These are phyloP conservation scores for Vitis hybrid DNA, from an alignment of 177 flowering plant genomes.

Conservation along the genomic window DNA sequence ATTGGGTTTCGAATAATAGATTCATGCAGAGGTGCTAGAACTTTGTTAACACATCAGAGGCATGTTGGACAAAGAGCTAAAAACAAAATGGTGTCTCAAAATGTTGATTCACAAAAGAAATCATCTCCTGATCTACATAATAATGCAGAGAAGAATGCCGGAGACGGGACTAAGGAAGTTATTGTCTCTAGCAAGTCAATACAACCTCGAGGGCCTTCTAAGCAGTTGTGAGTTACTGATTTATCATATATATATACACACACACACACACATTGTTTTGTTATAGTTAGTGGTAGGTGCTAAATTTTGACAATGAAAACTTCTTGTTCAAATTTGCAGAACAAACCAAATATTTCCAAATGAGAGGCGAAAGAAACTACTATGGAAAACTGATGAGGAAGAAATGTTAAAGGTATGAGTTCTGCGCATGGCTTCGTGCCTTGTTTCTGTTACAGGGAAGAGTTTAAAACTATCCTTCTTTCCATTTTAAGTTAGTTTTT, in stretches of 20 bases:
- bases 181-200: constrained; percentile 2
- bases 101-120: constrained; percentile 6
- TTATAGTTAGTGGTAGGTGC: background rate
- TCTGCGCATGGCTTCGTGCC: background rate
- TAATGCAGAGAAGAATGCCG: constrained; percentile 1
- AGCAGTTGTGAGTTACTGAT: constrained; percentile 18
- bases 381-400: constrained; percentile 57
- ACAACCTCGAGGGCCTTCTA: constrained; percentile 7
- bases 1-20: constrained; percentile 1
- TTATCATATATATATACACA: background rate
- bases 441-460: background rate
- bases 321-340: constrained; percentile 18
- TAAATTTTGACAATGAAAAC: background rate
- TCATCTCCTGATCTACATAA: background rate
- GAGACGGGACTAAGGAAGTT: background rate
- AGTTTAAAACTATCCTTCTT: no score
- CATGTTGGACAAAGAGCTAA: constrained; percentile 9
- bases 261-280: background rate
- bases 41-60: background rate
- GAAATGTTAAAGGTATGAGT: constrained; percentile 47
- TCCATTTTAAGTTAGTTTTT: no score
- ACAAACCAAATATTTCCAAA: constrained; percentile 8
- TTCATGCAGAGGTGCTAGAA: background rate
- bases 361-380: constrained; percentile 31
- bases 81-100: background rate